phyloP scores from a whole-genome alignment of 371 early-diverging fungal genomes.

The Nematocida parisii region DNA sequence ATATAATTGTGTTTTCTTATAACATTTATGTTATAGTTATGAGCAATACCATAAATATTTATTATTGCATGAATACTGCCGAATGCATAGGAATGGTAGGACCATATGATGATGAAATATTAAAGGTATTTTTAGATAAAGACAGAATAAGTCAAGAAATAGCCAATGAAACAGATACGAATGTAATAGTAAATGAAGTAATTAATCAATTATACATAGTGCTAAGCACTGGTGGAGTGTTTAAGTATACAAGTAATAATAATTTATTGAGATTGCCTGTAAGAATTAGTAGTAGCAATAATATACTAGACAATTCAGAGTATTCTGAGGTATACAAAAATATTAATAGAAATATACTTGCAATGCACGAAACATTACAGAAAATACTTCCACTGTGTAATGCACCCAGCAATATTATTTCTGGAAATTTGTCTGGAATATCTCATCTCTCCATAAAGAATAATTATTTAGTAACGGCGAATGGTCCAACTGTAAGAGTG shows the following conservation, averaged over 20 bases:
- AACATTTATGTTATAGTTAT: neutral
- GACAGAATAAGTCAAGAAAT: neutral
- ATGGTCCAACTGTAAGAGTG: neutral
- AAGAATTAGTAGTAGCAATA: neutral
- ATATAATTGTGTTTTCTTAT: neutral
- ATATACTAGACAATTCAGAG: neutral
- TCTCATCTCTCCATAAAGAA: neutral
- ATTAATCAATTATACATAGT: neutral
- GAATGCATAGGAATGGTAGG: neutral
- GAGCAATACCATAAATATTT: neutral
- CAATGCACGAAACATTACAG: neutral
- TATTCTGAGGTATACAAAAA: neutral
- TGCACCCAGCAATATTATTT: neutral
- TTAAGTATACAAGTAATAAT: neutral
- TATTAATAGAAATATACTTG: neutral
- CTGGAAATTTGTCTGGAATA: neutral
- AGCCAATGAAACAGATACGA: neutral
- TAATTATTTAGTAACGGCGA: neutral
- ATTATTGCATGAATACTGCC: neutral
- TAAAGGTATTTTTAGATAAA: neutral
- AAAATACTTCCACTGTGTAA: neutral
- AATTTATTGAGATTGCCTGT: neutral
- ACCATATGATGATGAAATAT: conserved; percentile 8
- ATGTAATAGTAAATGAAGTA: neutral
- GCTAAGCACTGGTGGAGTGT: neutral